phyloP scores from a whole-genome alignment of 441 rosid genomes.

The Flueggea neowawraea region DNA sequence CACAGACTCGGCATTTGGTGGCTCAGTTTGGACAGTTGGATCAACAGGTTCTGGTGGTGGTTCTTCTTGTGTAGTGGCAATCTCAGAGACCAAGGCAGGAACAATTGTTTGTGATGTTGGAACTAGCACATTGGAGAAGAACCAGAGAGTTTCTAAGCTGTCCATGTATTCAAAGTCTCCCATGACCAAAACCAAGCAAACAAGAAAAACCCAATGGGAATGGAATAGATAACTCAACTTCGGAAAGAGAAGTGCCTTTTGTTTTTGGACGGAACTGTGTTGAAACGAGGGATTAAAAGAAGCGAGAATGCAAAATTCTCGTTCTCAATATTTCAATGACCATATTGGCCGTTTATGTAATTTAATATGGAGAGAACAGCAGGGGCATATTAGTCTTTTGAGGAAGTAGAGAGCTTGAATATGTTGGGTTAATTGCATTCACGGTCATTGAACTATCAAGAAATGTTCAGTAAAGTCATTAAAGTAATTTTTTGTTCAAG shows the following conservation, averaged over 20 bases:
- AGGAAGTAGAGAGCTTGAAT: too few species aligned
- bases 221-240: neutral
- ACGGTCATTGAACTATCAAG: too few species aligned
- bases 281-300: neutral
- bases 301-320: too few species aligned
- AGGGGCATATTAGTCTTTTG: too few species aligned
- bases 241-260: neutral
- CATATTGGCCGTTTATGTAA: too few species aligned
- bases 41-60: conserved; percentile 9
- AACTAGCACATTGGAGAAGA: conserved; percentile 30
- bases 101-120: conserved; percentile 1
- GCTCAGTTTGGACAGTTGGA: conserved; percentile 1
- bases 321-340: too few species aligned
- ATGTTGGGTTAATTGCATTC: too few species aligned
- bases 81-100: too few species aligned
- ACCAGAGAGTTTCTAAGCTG: conserved; percentile 47
- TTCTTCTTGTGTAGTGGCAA: conserved; percentile 5
- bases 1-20: neutral
- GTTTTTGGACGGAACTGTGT: conserved; percentile 2
- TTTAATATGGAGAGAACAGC: too few species aligned
- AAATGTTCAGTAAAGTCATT: too few species aligned
- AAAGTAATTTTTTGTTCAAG: too few species aligned
- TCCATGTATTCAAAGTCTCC: conserved; percentile 15
- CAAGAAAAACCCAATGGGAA: neutral
- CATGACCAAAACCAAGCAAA: neutral